Conservation (phyloP, 129 eudicot species). For the Heracleum sosnowskyi region DNA sequence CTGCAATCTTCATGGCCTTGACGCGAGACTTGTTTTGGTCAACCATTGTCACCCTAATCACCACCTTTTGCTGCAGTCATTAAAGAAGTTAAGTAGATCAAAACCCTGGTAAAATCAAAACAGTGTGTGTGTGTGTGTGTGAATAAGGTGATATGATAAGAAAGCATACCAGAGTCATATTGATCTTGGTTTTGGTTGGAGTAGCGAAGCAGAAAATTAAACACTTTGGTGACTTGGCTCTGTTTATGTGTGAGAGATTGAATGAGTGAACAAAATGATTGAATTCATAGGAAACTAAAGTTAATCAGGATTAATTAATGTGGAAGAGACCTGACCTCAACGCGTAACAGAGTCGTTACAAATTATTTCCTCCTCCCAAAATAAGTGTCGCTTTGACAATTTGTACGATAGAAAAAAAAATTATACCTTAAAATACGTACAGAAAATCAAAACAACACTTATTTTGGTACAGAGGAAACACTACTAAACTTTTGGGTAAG, state of each 20-base stretch:
- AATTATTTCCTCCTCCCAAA: too few relatives aligned
- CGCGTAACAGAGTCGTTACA: too few relatives aligned
- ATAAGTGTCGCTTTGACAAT: too few relatives aligned
- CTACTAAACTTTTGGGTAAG: too few relatives aligned
- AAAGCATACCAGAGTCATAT: not conserved
- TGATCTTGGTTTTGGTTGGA: not conserved
- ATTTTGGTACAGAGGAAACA: too few relatives aligned
- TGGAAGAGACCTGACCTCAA: too few relatives aligned
- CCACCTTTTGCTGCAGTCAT: slow-evolving; percentile 15
- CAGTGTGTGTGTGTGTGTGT: not conserved
- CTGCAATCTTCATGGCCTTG: slow-evolving; percentile 15
- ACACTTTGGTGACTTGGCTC: not conserved
- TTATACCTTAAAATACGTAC: too few relatives aligned
- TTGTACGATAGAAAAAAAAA: too few relatives aligned
- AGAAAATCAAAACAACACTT: too few relatives aligned
- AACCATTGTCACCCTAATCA: slow-evolving; percentile 5
- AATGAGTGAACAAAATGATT: not conserved
- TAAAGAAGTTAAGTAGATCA: not conserved
- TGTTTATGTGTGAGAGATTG: not conserved
- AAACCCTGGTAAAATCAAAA: not conserved
- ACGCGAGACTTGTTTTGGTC: slow-evolving; percentile 3
- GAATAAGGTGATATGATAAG: not conserved
- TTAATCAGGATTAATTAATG: too few relatives aligned
- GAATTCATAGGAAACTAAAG: not conserved
- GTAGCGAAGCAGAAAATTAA: not conserved